Evolutionary conservation across 306 rosid genomes (phyloP), one percentile per base, ranked within the genome.

Genomic region (Medicago arabica): DNA sequence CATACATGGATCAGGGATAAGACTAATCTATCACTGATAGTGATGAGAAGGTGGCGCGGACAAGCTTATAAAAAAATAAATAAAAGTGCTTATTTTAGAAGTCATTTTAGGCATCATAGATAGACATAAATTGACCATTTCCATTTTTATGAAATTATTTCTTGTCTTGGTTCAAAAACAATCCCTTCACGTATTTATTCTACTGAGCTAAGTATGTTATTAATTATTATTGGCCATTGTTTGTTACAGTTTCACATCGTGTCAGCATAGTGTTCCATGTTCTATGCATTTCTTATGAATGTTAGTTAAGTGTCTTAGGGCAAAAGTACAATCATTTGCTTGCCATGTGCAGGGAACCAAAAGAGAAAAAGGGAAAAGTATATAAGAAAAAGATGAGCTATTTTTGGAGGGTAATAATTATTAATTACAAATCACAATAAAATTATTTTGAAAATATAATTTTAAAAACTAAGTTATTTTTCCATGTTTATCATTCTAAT

Each of bases 311-410:
- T 39, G 40, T 19, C 53, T 7, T 25, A 51, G 25, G 18, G 54
- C 62, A 49, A 34, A 63, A 16, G 49, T 61, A 61, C 67, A 76
- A 76, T 76, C 44, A 67, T 54, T 67, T 41, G 74, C 2, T 67
- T 66, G 36, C 31, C 80, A 76, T 78, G 77, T 78, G 82, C 65
- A 1, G 19, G 28, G 21, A 19, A 58, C 57, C 57, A 60, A 61
- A 61, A 61, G 39, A 51, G 4, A 12, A n/a, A 18, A 67, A 18
- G 74, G 7, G 7, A 23, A 28, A 50, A 49, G 43, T 19, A 61
- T 18, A 53, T 8, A n/a, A 18, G 61, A 38, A 64, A 63, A 63
- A 62, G 36, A 2, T 36, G 36, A 44, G 9, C 11, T 74, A 3
- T 9, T 61, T 46, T 74, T 31, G 18, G 59, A 21, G 19, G 39